A percentile compares a stretch with the other conserved stretches of the same genome.
phyloP scores from a whole-genome alignment of 208 protist genomes.

The Wallacemonas collosoma region DNA sequence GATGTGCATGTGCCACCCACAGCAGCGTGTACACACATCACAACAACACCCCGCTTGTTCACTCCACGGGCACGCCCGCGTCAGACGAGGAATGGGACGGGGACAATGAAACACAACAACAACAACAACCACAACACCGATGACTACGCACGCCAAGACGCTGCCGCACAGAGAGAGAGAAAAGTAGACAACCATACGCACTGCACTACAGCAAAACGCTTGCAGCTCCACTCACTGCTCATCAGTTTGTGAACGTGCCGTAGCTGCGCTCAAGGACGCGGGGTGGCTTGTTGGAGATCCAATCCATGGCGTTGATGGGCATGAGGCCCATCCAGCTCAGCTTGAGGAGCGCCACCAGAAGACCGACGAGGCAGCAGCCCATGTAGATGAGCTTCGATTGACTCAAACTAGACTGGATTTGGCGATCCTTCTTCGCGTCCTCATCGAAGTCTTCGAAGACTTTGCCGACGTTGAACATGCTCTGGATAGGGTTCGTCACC shows the following conservation, averaged over 20 bases:
- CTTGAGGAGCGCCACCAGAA: constrained; percentile 80
- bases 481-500: constrained; percentile 72
- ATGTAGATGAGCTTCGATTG: constrained; percentile 83
- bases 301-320: constrained; percentile 81
- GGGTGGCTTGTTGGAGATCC: constrained; percentile 68
- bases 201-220: constrained; percentile 8
- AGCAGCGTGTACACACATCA: not conserved
- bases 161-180: not conserved
- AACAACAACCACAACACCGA: constrained; percentile 8
- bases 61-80: too few species aligned
- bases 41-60: not conserved
- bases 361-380: constrained; percentile 64
- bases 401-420: constrained; percentile 49
- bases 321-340: constrained; percentile 87
- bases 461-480: constrained; percentile 48
- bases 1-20: too few species aligned
- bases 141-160: not conserved
- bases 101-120: not conserved
- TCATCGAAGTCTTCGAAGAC: constrained; percentile 73
- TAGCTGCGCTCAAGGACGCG: constrained; percentile 62
- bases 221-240: constrained; percentile 9
- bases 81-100: too few species aligned
- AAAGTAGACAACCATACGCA: not conserved
- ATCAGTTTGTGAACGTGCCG: constrained; percentile 32
- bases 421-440: constrained; percentile 53